Base-by-base conservation (phyloP, 2,329 filamentous ascomycete genomes). In the Exutisphaerella laricina region DNA sequence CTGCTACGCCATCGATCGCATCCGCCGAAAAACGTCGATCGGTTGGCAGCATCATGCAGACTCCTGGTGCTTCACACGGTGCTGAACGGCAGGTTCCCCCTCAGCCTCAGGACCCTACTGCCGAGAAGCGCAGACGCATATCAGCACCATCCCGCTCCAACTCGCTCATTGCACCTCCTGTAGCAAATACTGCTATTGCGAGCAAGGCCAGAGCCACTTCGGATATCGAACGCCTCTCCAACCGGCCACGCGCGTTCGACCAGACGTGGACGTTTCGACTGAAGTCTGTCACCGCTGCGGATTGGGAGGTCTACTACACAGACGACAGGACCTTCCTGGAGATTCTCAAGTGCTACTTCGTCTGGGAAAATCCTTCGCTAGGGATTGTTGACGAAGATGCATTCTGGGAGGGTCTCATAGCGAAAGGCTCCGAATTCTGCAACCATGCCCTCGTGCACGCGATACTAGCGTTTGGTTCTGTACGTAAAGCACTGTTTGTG, bases 311-410 rank as follows among this genome's bases (percentile, higher is more conserved):
- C 12, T 31, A 39, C 17, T 47, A 47, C 35, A 33, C 45, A 9
- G 22, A 39, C 10, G 39, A 47, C 21, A 17, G 23, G 17, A 43
- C 39, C 20, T 40, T 47, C n/a, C 17, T 47, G 21, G 45, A 47
- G 29, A 47, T 47, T 12, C 29, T 47, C 8, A 43, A 31, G n/a
- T 47, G 45, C 39, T 47, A 47, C 29, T 47, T 47, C 17, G 32
- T 36, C 4, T 47, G 45, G 45, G 45, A 47, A 28, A 47, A 47
- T 31, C 35, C 39, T 1, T 30, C 35, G 6, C 16, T 36, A 5
- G 39, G 30, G 9, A 18, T 47, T 2, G 39, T 47, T 12, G 20
- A 42, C 20, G 45, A 47, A 31, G 39, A 43, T 5, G 26, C 35
- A 2, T 47, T 47, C 14, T 47, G 45, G 45, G 39, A 43, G 16